These are phyloP conservation scores for Oryza brachyantha DNA, from an alignment of 176 grass and related monocot species.

Conservation along the genomic window DNA sequence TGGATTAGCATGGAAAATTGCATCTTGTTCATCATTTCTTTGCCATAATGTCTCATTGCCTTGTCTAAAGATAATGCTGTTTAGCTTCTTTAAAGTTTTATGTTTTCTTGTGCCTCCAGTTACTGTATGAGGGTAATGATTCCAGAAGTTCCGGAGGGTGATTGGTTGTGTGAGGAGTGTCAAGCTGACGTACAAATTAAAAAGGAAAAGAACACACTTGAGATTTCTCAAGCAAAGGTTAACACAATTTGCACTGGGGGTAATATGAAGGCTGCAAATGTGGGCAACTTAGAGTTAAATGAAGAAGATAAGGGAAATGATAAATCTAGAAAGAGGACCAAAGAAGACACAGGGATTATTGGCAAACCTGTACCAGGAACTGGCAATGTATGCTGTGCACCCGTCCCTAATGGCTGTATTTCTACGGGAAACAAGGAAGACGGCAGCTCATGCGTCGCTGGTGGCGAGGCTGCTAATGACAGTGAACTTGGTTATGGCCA, in stretches of 20 bases:
- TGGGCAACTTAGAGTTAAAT: background rate
- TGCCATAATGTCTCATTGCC: background rate
- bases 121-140: slow-evolving; percentile 64
- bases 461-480: slow-evolving; percentile 7
- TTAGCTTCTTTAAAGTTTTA: background rate
- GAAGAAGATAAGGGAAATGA: background rate
- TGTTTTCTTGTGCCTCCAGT: slow-evolving; percentile 39
- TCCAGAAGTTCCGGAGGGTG: slow-evolving; percentile 56
- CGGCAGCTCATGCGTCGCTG: slow-evolving; percentile 15
- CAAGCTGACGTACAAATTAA: slow-evolving; percentile 44
- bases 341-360: background rate
- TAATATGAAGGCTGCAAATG: slow-evolving; percentile 29
- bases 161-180: slow-evolving; percentile 78
- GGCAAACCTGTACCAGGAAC: background rate
- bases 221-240: slow-evolving; percentile 21
- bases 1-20: background rate
- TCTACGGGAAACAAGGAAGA: slow-evolving; percentile 19
- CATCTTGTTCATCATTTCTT: background rate
- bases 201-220: slow-evolving; percentile 31
- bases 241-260: background rate
- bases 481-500: slow-evolving; percentile 4
- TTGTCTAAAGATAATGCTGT: background rate
- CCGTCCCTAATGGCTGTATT: slow-evolving; percentile 22
- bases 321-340: background rate
- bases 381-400: slow-evolving; percentile 45